These are phyloP conservation scores for Arachnomyces sp. DNA, from an alignment of 2,329 filamentous ascomycete genomes.

Conservation along the genomic window DNA sequence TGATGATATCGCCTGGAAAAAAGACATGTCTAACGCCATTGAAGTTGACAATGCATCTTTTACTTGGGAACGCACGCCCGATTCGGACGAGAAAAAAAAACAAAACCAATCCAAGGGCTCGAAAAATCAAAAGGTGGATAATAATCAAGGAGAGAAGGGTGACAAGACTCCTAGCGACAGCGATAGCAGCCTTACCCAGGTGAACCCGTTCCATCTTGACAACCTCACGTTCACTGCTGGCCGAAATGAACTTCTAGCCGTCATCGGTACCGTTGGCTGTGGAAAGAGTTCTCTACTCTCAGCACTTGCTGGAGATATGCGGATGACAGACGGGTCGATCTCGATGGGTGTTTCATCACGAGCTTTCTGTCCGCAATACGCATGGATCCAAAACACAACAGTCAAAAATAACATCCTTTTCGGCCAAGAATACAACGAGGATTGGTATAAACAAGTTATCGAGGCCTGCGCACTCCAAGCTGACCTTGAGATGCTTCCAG, in stretches of 20 bases:
- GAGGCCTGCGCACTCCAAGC: constrained; percentile 75
- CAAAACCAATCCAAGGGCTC: constrained; percentile 11
- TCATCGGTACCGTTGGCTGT: constrained; percentile 51
- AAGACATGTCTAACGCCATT: constrained; percentile 49
- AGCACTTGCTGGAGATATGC: constrained; percentile 89
- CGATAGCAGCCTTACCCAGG: constrained; percentile 15
- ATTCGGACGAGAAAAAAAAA: constrained; percentile 13
- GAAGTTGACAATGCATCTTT: constrained; percentile 66
- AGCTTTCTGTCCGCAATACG: constrained; percentile 91
- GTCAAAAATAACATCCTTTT: constrained; percentile 86
- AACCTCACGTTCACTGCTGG: constrained; percentile 29
- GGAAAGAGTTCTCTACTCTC: constrained; percentile 86
- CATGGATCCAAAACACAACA: constrained; percentile 92
- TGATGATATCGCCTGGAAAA: constrained; percentile 57
- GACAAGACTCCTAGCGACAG: constrained; percentile 45
- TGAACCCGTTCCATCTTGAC: constrained; percentile 34
- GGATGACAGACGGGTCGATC: constrained; percentile 65
- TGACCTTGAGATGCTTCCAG: constrained; percentile 88
- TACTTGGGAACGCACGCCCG: constrained; percentile 63
- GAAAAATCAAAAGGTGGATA: constrained; percentile 14
- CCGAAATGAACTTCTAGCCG: constrained; percentile 32
- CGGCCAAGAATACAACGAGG: constrained; percentile 64
- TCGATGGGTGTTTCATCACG: constrained; percentile 63
- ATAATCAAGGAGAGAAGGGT: constrained; percentile 32
- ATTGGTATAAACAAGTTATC: constrained; percentile 79